Percentiles rank a stretch among this genome's conserved stretches.
Conservation (phyloP, 106 monocot species). For the Gastrodia elata region DNA sequence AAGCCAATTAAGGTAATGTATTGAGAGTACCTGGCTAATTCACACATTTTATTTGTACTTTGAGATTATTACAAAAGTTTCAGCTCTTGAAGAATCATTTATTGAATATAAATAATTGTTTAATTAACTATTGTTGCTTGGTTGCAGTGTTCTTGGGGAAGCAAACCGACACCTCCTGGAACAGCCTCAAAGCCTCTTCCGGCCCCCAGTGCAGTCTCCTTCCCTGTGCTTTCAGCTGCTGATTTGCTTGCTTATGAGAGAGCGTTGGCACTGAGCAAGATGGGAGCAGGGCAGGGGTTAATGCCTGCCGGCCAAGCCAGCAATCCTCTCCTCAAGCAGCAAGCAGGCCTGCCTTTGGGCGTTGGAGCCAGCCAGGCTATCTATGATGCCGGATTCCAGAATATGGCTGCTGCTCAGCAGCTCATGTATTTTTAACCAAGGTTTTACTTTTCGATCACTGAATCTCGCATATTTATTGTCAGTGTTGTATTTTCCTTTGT, state of each 20-base stretch:
- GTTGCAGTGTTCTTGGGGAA: slow-evolving; percentile 86
- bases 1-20: slow-evolving; percentile 55
- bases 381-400: slow-evolving; percentile 54
- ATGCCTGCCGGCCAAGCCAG: slow-evolving; percentile 46
- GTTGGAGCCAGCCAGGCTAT: slow-evolving; percentile 54
- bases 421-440: slow-evolving; percentile 57
- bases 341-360: slow-evolving; percentile 37
- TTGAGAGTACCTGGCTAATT: background rate
- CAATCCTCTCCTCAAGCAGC: slow-evolving; percentile 48
- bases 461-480: background rate
- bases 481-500: background rate
- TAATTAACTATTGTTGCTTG: background rate
- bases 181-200: slow-evolving; percentile 40
- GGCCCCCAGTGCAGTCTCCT: slow-evolving; percentile 30
- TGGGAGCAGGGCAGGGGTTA: slow-evolving; percentile 33
- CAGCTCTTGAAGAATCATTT: background rate
- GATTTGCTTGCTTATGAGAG: slow-evolving; percentile 47
- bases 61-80: background rate
- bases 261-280: slow-evolving; percentile 52
- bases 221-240: slow-evolving; percentile 14
- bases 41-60: background rate
- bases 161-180: slow-evolving; percentile 69
- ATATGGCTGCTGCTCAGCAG: slow-evolving; percentile 44
- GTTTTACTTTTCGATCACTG: background rate
- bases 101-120: background rate